These are phyloP conservation scores for Atalantia buxifolia DNA, from an alignment of 345 rosid genomes.

Conservation along the genomic window DNA sequence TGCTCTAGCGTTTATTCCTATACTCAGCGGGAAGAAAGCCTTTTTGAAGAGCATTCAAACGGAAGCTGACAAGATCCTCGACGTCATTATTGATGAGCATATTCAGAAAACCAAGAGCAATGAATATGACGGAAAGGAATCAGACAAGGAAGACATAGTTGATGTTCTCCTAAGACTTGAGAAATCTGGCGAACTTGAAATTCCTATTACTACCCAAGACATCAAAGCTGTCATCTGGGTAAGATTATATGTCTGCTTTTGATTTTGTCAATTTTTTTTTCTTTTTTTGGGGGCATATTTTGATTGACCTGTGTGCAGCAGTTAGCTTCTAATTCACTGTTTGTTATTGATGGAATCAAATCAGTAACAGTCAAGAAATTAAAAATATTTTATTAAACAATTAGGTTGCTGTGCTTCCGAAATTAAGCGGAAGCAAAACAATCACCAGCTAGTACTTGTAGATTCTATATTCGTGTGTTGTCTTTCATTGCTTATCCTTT, in stretches of 20 bases:
- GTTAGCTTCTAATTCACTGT: too few species aligned
- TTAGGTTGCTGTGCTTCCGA: too few species aligned
- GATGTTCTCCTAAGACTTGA: conserved; percentile 2
- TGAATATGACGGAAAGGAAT: not conserved
- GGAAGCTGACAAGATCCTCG: not conserved
- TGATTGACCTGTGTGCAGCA: too few species aligned
- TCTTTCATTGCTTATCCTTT: too few species aligned
- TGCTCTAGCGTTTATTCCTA: not conserved
- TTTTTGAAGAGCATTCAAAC: not conserved
- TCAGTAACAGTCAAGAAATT: too few species aligned
- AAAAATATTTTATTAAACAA: too few species aligned
- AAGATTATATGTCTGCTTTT: not conserved
- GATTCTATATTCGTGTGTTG: too few species aligned
- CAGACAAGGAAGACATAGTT: conserved; percentile 1
- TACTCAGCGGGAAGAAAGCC: not conserved
- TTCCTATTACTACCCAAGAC: not conserved
- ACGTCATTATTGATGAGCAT: conserved; percentile 1
- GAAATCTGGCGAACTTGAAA: not conserved
- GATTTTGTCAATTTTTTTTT: too few species aligned
- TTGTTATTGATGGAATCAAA: too few species aligned
- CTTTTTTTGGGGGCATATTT: too few species aligned
- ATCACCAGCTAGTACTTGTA: too few species aligned
- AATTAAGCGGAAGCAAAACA: too few species aligned
- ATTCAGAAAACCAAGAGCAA: not conserved
- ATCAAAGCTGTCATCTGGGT: conserved; percentile 4